These are phyloP conservation scores for Stylosanthes scabra DNA, from an alignment of 331 rosid genomes.

Conservation along the genomic window DNA sequence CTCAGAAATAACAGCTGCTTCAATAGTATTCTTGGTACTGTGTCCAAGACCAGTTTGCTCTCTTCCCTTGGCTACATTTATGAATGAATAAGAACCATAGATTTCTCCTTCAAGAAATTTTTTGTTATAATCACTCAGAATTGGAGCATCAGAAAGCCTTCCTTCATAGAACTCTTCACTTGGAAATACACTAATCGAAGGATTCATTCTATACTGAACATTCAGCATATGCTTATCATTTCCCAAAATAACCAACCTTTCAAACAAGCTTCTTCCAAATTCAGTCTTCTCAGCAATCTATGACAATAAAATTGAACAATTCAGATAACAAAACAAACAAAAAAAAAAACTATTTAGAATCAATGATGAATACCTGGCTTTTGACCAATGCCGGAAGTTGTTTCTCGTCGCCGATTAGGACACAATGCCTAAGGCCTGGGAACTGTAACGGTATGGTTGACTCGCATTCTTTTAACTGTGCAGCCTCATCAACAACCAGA, in stretches of 20 bases:
- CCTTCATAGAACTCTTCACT: conserved; percentile 32
- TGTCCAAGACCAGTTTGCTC: neutral
- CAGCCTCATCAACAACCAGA: conserved; percentile 37
- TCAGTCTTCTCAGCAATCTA: conserved; percentile 34
- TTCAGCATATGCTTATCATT: conserved; percentile 24
- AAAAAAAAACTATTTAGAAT: neutral
- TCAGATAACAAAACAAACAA: no score
- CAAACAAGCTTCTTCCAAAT: conserved; percentile 36
- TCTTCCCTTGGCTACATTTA: conserved; percentile 13
- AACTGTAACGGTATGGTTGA: conserved; percentile 29
- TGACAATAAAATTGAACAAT: neutral
- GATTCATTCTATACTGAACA: conserved; percentile 38
- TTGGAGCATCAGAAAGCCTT: conserved; percentile 4
- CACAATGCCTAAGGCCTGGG: neutral
- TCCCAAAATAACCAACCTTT: conserved; percentile 27
- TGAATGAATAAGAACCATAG: conserved; percentile 6
- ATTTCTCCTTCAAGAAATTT: conserved; percentile 6
- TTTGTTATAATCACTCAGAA: neutral
- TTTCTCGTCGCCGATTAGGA: conserved; percentile 26
- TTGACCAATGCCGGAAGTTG: conserved; percentile 38
- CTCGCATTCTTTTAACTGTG: conserved; percentile 32
- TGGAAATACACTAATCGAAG: conserved; percentile 33
- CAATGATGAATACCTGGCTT: conserved; percentile 29
- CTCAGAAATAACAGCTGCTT: neutral
- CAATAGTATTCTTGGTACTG: conserved; percentile 1